Base-by-base conservation (phyloP, 2,329 filamentous ascomycete species). In the Botrytis aclada region DNA sequence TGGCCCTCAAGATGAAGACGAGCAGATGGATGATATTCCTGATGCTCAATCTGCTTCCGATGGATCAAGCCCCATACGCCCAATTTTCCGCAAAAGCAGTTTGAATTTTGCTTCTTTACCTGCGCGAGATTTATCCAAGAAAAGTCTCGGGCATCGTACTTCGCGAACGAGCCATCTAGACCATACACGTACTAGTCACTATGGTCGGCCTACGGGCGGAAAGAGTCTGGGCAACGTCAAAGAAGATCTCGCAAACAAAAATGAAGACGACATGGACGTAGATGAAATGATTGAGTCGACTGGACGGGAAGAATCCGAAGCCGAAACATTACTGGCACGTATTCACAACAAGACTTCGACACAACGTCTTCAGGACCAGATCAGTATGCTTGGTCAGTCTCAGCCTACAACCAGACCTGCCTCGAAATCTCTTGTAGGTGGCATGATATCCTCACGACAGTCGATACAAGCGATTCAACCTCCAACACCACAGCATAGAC, bases 61-160 rank as follows among this genome's bases (percentile, higher is more conserved):
- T 65, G 86, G 85, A 0, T 93, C 92, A 0, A 95, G 92, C 77
- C 93, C 93, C 0, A 89, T 92, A 66, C 88, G 93, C 77, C 92
- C 92, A 2, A 85, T 93, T 43, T 77, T 97, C 77, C 91, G 95
- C 74, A 98, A 98, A 85, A 97, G 95, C 83, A 98, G 95, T 81
- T 87, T 99, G 74, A 97, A 93, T 74, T 98, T 99, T 83, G 94
- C 96, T 54, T 94, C 96, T 29, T 86, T 99, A 20, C 96, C 96
- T 43, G 95, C 95, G 4, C 89, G 96, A 74, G 95, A 98, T 79
- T 95, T 95, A 51, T 85, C 88, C 25, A 97, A 97, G 81, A 95
- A 95, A 83, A 97, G 92, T 81, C 89, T 94, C 79, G 94, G 91
- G 25, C 86, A 88, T 32, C 87, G 93, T 67, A 84, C 88, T 69